Conservation (phyloP, 306 rosid species). For the Prunus mume region DNA sequence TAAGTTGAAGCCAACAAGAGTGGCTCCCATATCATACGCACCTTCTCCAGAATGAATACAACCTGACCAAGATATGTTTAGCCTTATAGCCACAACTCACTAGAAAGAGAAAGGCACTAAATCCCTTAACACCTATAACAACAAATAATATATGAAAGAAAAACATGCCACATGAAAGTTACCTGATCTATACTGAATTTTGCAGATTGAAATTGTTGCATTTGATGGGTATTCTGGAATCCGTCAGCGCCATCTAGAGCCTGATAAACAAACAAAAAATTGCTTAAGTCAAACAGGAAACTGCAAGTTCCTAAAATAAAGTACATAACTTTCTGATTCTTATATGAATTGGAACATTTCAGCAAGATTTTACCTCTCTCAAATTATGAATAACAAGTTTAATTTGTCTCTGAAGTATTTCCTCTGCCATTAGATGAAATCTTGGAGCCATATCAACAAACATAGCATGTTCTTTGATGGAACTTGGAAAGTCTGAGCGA, state of each 20-base stretch:
- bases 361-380: conserved; percentile 65
- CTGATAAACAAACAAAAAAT: conserved; percentile 34
- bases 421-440: conserved; percentile 82
- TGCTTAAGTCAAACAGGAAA: conserved; percentile 17
- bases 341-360: conserved; percentile 18
- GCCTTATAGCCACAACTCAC: conserved; percentile 13
- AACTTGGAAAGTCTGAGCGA: conserved; percentile 75
- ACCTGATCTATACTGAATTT: conserved; percentile 94
- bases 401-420: conserved; percentile 77
- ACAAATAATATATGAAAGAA: conserved; percentile 7
- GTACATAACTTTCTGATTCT: conserved; percentile 11
- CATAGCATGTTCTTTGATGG: conserved; percentile 80
- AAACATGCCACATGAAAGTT: not conserved
- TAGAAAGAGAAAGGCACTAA: conserved; percentile 6
- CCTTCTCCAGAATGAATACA: conserved; percentile 81
- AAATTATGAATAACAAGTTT: conserved; percentile 69
- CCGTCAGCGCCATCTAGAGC: conserved; percentile 88
- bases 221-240: conserved; percentile 89
- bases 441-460: conserved; percentile 95
- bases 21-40: conserved; percentile 94
- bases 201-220: conserved; percentile 69
- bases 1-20: conserved; percentile 76
- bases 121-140: not conserved
- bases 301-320: conserved; percentile 15
- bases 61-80: conserved; percentile 56